A percentile compares a stretch with the other conserved stretches of the same genome.
Conservation (phyloP, 768 basidiomycete species). For the Chiua virens region DNA sequence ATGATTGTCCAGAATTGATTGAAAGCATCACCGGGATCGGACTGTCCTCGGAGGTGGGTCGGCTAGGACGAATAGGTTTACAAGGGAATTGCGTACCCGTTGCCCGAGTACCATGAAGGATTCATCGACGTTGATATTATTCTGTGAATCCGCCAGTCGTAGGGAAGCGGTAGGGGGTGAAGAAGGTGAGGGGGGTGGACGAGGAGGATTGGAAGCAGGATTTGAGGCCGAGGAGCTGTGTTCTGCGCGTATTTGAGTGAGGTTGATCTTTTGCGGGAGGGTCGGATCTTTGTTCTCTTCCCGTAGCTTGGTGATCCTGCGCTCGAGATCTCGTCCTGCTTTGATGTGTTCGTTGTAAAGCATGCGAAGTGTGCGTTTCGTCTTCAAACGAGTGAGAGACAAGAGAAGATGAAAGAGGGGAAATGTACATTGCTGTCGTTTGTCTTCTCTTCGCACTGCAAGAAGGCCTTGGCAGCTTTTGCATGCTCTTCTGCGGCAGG, state of each 20-base stretch:
- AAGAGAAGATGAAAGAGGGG: neutral
- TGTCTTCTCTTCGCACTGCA: constrained; percentile 70
- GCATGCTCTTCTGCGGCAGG: constrained; percentile 72
- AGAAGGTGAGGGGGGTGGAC: constrained; percentile 45
- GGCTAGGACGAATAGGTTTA: constrained; percentile 3
- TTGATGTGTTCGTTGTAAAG: constrained; percentile 74
- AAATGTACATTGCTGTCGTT: constrained; percentile 66
- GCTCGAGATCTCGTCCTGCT: constrained; percentile 67
- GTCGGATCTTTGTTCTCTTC: constrained; percentile 78
- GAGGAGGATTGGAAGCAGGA: constrained; percentile 12
- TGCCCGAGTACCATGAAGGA: constrained; percentile 89
- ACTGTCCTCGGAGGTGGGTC: constrained; percentile 38
- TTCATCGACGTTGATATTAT: constrained; percentile 63
- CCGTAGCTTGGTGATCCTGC: constrained; percentile 67
- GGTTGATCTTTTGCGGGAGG: constrained; percentile 59
- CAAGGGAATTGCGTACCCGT: constrained; percentile 44
- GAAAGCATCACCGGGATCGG: constrained; percentile 83
- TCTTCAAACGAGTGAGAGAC: constrained; percentile 41
- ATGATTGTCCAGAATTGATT: constrained; percentile 89
- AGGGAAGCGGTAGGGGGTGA: constrained; percentile 40
- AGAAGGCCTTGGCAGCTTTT: constrained; percentile 75
- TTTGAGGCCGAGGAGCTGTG: constrained; percentile 18
- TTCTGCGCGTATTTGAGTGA: constrained; percentile 23
- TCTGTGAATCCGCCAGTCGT: constrained; percentile 49
- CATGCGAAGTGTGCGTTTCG: constrained; percentile 75